phyloP scores from a whole-genome alignment of 2,329 filamentous ascomycete species.

The Neofusicoccum parvum region DNA sequence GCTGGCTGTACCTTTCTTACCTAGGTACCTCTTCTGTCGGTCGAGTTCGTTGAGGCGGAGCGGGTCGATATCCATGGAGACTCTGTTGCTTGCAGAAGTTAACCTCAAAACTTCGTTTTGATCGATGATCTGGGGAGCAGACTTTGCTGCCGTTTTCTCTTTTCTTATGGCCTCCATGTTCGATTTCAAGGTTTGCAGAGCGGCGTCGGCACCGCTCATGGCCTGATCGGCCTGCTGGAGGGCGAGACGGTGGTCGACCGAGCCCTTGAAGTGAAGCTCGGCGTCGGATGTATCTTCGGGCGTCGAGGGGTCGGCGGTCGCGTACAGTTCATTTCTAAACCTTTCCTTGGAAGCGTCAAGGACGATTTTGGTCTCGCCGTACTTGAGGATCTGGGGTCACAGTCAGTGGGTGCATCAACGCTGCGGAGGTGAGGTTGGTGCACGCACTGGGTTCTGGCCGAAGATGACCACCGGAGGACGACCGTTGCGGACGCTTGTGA shows the following conservation, averaged over 20 bases:
- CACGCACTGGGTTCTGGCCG: conserved; percentile 42
- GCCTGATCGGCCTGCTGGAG: conserved; percentile 55
- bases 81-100: conserved; percentile 27
- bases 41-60: background rate
- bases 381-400: conserved; percentile 53
- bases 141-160: conserved; percentile 63
- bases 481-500: conserved; percentile 39
- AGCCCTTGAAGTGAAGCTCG: conserved; percentile 57
- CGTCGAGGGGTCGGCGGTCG: conserved; percentile 42
- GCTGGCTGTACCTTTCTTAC: background rate
- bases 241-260: conserved; percentile 59
- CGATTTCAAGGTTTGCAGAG: conserved; percentile 60
- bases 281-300: conserved; percentile 45
- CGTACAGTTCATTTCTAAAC: conserved; percentile 62
- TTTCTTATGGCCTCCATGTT: conserved; percentile 62
- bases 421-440: background rate
- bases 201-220: conserved; percentile 60
- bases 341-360: conserved; percentile 57
- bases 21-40: background rate
- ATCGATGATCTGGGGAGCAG: conserved; percentile 28
- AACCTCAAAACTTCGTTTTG: conserved; percentile 27
- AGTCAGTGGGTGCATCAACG: conserved; percentile 30
- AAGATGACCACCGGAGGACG: conserved; percentile 42
- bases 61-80: conserved; percentile 30
- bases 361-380: conserved; percentile 58